Evolutionary conservation across 495 filamentous ascomycete species (phyloP).

Genomic region (Aspergillus saccharolyticus): DNA sequence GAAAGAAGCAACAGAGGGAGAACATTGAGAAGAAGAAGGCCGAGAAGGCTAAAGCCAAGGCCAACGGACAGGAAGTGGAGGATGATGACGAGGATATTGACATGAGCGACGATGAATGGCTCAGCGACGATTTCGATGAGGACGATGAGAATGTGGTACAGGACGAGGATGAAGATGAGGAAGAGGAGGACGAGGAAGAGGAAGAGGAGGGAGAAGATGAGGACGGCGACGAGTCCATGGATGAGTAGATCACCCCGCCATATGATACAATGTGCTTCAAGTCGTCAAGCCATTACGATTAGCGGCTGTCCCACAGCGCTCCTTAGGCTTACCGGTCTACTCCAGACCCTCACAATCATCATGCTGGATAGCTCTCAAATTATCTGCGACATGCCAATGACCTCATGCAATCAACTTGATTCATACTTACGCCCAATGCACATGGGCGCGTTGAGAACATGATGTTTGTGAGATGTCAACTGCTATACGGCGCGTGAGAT

Average conservation of each 20-base stretch:
- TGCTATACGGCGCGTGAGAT: neutral
- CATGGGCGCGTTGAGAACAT: neutral
- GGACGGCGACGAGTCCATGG: slow-evolving; percentile 38
- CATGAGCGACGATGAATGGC: slow-evolving; percentile 53
- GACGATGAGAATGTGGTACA: slow-evolving; percentile 15
- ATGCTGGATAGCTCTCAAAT: neutral
- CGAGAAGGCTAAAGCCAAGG: slow-evolving; percentile 47
- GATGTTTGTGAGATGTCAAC: neutral
- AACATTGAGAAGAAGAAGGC: slow-evolving; percentile 82
- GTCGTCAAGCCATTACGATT: neutral
- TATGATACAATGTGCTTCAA: neutral
- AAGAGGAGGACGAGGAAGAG: slow-evolving; percentile 29
- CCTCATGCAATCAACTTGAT: neutral
- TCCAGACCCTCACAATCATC: neutral
- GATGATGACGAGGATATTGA: slow-evolving; percentile 52
- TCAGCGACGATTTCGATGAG: slow-evolving; percentile 55
- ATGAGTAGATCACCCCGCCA: slow-evolving; percentile 24
- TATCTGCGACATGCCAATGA: neutral
- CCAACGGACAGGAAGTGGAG: slow-evolving; percentile 38
- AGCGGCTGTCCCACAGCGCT: neutral
- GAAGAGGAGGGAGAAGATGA: slow-evolving; percentile 21
- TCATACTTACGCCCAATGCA: neutral
- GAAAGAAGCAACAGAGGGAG: slow-evolving; percentile 74
- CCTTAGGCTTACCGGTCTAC: neutral
- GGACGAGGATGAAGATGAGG: slow-evolving; percentile 46